phyloP scores from a whole-genome alignment of 495 filamentous ascomycete species.

The Cenococcum geophilum region DNA sequence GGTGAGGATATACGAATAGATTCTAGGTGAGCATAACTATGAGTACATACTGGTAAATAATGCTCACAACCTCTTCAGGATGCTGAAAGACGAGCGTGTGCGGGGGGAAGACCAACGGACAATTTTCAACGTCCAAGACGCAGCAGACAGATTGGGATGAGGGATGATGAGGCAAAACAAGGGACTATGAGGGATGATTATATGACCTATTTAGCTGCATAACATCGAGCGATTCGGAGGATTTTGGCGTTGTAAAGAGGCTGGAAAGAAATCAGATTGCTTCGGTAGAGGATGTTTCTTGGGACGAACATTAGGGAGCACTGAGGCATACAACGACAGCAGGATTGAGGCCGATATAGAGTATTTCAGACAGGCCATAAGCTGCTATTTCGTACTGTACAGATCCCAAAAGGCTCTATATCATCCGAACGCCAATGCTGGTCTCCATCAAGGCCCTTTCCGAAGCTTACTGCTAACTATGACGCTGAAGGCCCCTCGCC shows the following conservation, averaged over 20 bases:
- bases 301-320: too few species aligned
- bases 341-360: constrained; percentile 9
- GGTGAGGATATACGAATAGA: constrained; percentile 83
- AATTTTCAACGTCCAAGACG: constrained; percentile 67
- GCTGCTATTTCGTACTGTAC: constrained; percentile 11
- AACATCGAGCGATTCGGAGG: too few species aligned
- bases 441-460: constrained; percentile 5
- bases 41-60: not conserved
- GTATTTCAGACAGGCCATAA: constrained; percentile 9
- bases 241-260: too few species aligned
- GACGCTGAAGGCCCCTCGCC: constrained; percentile 33
- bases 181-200: constrained; percentile 37
- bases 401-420: constrained; percentile 23
- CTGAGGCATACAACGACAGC: too few species aligned
- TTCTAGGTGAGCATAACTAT: constrained; percentile 44
- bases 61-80: constrained; percentile 43
- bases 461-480: constrained; percentile 4
- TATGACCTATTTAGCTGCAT: too few species aligned
- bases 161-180: too few species aligned
- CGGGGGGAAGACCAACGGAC: constrained; percentile 49
- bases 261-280: too few species aligned
- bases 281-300: too few species aligned
- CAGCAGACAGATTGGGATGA: constrained; percentile 68
- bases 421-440: constrained; percentile 26
- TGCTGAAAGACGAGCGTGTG: constrained; percentile 90